phyloP scores from a whole-genome alignment of 768 basidiomycete genomes.

The Boletus vermiculosoides region DNA sequence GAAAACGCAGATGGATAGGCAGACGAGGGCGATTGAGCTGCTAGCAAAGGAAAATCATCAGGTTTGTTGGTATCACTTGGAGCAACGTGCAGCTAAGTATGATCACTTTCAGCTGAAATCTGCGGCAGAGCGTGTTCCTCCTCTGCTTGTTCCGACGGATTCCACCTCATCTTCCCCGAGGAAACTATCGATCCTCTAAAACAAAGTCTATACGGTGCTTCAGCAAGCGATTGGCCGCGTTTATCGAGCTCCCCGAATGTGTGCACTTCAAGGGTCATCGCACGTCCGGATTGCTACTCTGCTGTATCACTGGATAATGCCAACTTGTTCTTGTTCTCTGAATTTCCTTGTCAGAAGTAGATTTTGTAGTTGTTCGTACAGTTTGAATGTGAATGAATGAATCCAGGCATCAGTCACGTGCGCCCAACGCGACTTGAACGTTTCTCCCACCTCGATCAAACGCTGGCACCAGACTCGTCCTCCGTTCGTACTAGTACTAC shows the following conservation, averaged over 20 bases:
- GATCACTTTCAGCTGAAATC: constrained; percentile 15
- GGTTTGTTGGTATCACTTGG: constrained; percentile 28
- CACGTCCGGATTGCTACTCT: neutral
- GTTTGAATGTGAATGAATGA: neutral
- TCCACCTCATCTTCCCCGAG: constrained; percentile 11
- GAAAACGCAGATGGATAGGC: constrained; percentile 50
- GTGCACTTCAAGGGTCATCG: neutral
- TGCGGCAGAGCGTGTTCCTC: constrained; percentile 9
- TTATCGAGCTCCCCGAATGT: neutral
- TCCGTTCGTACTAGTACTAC: neutral
- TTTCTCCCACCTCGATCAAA: constrained; percentile 23
- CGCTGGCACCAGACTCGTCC: neutral
- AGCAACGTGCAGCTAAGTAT: constrained; percentile 7
- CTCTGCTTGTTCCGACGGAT: constrained; percentile 16
- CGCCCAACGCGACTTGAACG: constrained; percentile 29
- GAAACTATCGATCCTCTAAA: constrained; percentile 16
- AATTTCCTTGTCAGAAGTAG: neutral
- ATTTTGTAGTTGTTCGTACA: neutral
- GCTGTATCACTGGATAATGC: neutral
- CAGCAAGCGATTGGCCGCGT: neutral
- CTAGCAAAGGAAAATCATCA: constrained; percentile 48
- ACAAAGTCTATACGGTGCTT: neutral
- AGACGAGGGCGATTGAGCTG: constrained; percentile 42
- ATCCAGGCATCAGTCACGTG: constrained; percentile 28
- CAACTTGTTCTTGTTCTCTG: neutral